A percentile compares a stretch with the other conserved stretches of the same genome.
Conservation (phyloP, 805 yeast species). For the Candida fluviatilis region DNA sequence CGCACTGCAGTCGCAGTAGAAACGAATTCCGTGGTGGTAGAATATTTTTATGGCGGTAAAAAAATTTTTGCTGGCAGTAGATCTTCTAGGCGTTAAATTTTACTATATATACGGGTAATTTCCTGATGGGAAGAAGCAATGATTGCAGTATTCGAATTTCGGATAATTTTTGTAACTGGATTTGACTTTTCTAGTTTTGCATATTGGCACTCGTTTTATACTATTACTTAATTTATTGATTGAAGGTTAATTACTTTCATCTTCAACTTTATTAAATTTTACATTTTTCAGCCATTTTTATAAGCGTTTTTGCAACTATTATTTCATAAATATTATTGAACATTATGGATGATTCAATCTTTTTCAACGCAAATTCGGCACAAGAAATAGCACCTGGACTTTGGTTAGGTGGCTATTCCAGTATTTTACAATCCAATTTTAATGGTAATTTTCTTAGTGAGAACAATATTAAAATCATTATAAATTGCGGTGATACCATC, state of each 20-base stretch:
- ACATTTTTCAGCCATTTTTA: not conserved
- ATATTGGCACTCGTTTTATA: not conserved
- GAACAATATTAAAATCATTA: constrained; percentile 31
- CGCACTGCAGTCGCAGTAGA: not conserved
- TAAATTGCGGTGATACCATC: constrained; percentile 34
- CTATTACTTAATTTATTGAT: too few species aligned
- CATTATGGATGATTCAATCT: constrained; percentile 1
- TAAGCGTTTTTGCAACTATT: too few species aligned
- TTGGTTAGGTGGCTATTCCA: constrained; percentile 22
- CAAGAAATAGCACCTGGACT: constrained; percentile 26
- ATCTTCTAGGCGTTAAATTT: too few species aligned
- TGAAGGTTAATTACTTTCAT: not conserved
- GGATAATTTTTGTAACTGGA: not conserved
- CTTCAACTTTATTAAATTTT: not conserved
- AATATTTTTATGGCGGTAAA: not conserved
- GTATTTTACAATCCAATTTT: constrained; percentile 5
- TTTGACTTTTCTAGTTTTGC: not conserved
- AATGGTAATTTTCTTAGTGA: constrained; percentile 13
- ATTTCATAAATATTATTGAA: too few species aligned
- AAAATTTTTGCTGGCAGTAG: too few species aligned
- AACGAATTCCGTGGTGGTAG: not conserved
- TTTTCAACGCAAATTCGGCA: constrained; percentile 10
- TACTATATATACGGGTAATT: too few species aligned
- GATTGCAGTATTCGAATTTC: too few species aligned
- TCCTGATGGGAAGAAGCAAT: too few species aligned